Percentiles rank a stretch among this genome's conserved stretches.
These are phyloP conservation scores for Narthecium ossifragum DNA, from an alignment of 106 monocot species.

Conservation along the genomic window DNA sequence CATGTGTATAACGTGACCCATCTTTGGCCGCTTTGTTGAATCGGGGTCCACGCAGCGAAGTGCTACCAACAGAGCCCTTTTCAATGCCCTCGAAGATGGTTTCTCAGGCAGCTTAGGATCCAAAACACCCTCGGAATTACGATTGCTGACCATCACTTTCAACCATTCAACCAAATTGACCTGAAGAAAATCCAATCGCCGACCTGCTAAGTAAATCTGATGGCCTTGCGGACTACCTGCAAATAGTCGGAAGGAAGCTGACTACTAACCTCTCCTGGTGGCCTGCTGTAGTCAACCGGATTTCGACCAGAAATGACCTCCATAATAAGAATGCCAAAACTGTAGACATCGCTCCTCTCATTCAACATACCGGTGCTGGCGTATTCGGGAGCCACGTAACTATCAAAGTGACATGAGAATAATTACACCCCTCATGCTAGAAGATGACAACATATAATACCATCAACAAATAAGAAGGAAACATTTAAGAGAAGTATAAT, in stretches of 20 bases:
- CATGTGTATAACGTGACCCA: conserved; percentile 38
- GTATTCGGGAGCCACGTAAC: conserved; percentile 20
- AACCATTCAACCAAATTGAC: conserved; percentile 48
- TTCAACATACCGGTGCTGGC: conserved; percentile 28
- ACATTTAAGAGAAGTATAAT: neutral
- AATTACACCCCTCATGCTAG: too few relatives aligned
- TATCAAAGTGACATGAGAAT: too few relatives aligned
- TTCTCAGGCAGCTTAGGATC: conserved; percentile 32
- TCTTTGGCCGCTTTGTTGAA: conserved; percentile 34
- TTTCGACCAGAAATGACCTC: conserved; percentile 19
- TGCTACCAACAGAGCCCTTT: conserved; percentile 28
- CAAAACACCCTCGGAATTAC: conserved; percentile 34
- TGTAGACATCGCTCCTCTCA: conserved; percentile 26
- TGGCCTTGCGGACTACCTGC: neutral
- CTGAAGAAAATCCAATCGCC: conserved; percentile 7
- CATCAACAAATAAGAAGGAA: neutral
- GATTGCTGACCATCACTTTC: conserved; percentile 30
- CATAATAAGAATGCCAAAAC: conserved; percentile 26
- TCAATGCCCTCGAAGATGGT: conserved; percentile 31
- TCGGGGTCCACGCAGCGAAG: conserved; percentile 35
- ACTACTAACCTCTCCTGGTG: conserved; percentile 18
- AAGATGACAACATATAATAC: too few relatives aligned
- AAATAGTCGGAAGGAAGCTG: neutral
- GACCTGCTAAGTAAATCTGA: neutral
- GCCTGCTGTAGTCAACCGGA: conserved; percentile 20